These are phyloP conservation scores for Musa troglodytarum DNA, from an alignment of 176 grass and related monocot species.

Conservation along the genomic window DNA sequence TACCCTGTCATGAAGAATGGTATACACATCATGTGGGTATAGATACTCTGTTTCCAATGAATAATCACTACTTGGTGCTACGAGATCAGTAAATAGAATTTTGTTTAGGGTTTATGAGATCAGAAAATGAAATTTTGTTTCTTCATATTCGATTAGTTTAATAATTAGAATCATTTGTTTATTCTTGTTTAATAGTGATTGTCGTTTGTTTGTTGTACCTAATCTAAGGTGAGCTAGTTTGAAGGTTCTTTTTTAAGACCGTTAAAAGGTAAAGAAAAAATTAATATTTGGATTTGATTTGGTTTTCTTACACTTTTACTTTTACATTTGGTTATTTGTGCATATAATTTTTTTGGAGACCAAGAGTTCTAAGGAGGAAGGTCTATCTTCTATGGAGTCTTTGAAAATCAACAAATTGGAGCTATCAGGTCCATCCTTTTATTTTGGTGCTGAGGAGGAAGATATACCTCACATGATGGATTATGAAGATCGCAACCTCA, in stretches of 20 bases:
- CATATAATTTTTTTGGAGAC: conserved; percentile 30
- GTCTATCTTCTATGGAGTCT: conserved; percentile 74
- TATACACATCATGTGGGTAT: conserved; percentile 12
- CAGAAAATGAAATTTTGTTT: neutral
- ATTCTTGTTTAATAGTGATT: no score
- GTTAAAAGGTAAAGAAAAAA: conserved; percentile 37
- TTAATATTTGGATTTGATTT: neutral
- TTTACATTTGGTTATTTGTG: neutral
- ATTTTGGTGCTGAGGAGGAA: conserved; percentile 72
- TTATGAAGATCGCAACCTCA: conserved; percentile 49
- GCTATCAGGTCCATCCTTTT: conserved; percentile 65
- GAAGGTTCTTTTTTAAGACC: conserved; percentile 51
- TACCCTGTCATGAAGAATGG: conserved; percentile 86
- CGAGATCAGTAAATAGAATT: no score
- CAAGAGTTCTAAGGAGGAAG: conserved; percentile 54
- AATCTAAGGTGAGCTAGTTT: conserved; percentile 64
- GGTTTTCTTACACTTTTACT: neutral
- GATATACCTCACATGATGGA: conserved; percentile 88
- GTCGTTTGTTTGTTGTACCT: conserved; percentile 35
- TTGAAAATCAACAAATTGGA: conserved; percentile 64
- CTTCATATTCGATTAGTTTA: neutral
- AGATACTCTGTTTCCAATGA: no score
- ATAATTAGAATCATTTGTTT: neutral
- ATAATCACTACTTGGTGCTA: neutral
- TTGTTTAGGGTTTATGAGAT: neutral